Percentiles rank a stretch among this genome's conserved stretches.
Evolutionary conservation across 352 stramenopile genomes (phyloP).

Genomic region (Aphanomyces invadans): DNA sequence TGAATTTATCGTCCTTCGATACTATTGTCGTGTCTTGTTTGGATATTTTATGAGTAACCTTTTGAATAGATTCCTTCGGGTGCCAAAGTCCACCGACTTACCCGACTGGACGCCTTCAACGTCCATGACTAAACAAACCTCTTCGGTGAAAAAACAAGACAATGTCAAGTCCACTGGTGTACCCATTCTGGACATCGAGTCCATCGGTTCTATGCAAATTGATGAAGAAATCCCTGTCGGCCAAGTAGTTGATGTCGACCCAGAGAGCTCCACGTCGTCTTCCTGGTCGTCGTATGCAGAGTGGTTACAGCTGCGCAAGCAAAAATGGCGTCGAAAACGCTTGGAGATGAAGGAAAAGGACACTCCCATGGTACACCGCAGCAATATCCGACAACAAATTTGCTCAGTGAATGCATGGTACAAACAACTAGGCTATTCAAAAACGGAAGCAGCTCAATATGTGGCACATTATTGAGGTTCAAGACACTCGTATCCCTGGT

Average conservation of each 20-base stretch:
- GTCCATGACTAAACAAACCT: background rate
- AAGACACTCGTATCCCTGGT: constrained; percentile 23
- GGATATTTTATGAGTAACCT: background rate
- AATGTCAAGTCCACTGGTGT: too few relatives aligned
- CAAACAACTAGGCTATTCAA: constrained; percentile 9
- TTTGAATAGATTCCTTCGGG: background rate
- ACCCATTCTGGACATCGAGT: constrained; percentile 7
- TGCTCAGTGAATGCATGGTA: background rate
- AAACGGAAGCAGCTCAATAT: constrained; percentile 37
- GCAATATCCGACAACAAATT: too few relatives aligned
- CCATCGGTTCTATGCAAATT: background rate
- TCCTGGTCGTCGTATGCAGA: constrained; percentile 31
- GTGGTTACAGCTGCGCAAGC: constrained; percentile 64
- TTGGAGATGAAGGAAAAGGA: constrained; percentile 27
- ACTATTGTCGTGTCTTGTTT: too few relatives aligned
- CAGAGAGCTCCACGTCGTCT: background rate
- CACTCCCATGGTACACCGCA: background rate
- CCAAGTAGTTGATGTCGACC: background rate
- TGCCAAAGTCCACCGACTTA: background rate
- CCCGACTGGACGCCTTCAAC: background rate
- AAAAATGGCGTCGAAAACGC: constrained; percentile 64
- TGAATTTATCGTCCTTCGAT: too few relatives aligned
- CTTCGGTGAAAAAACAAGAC: too few relatives aligned
- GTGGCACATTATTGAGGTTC: constrained; percentile 78
- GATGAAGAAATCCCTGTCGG: background rate